A percentile compares a stretch with the other conserved stretches of the same genome.
Conservation (phyloP, 2,329 filamentous ascomycete genomes). For the Cordyceps militaris region DNA sequence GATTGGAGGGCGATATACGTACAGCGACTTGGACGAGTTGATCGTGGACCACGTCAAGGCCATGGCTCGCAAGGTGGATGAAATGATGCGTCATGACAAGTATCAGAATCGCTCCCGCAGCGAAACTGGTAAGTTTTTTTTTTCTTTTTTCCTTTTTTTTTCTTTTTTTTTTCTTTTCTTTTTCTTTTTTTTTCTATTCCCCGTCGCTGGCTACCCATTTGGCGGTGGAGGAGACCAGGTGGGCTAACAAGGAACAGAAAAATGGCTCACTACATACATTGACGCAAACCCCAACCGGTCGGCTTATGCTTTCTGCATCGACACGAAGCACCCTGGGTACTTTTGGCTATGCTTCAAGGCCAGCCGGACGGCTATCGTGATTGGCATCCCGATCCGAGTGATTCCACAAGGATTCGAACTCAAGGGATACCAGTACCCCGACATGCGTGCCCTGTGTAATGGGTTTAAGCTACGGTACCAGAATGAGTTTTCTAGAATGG, state of each 20-base stretch:
- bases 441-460: constrained; percentile 93
- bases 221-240: not conserved
- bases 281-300: constrained; percentile 91
- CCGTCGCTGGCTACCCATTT: not conserved
- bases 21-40: constrained; percentile 92
- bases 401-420: constrained; percentile 92
- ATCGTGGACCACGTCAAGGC: constrained; percentile 96
- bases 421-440: constrained; percentile 80
- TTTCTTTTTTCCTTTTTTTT: not conserved
- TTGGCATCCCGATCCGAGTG: constrained; percentile 79
- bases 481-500: constrained; percentile 58
- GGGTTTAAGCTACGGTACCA: constrained; percentile 84
- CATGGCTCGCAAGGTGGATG: constrained; percentile 95
- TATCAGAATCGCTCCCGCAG: constrained; percentile 75
- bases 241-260: constrained; percentile 48
- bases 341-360: constrained; percentile 97
- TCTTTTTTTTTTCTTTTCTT: not conserved
- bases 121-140: constrained; percentile 66
- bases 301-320: constrained; percentile 92
- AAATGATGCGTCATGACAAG: constrained; percentile 91
- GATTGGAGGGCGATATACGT: constrained; percentile 82
- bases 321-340: constrained; percentile 85
- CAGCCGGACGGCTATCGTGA: constrained; percentile 63
- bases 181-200: not conserved
- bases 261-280: constrained; percentile 94